Evolutionary conservation across 352 stramenopile genomes (phyloP).

Genomic region (Pythium folliculosum): DNA sequence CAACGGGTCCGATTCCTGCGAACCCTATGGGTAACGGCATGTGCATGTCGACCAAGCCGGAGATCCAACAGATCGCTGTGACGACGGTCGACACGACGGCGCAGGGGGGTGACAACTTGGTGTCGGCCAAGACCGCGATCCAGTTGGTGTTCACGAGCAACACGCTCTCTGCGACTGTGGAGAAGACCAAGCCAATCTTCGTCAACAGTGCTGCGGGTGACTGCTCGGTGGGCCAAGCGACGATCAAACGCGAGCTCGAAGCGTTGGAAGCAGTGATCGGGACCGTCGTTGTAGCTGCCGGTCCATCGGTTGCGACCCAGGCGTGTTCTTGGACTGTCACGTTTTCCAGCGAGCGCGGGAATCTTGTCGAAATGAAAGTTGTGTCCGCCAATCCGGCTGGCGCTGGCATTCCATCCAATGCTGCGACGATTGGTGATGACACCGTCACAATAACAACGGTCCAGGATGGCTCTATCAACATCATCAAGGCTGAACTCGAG

Average conservation of each 20-base stretch:
- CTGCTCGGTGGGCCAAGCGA: constrained; percentile 67
- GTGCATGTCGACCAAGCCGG: constrained; percentile 64
- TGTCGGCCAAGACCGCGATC: constrained; percentile 86
- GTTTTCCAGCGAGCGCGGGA: constrained; percentile 88
- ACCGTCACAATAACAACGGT: constrained; percentile 77
- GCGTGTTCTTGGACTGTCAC: constrained; percentile 90
- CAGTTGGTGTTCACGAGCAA: constrained; percentile 88
- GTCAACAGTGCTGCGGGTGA: constrained; percentile 79
- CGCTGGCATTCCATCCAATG: constrained; percentile 35
- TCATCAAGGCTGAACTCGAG: constrained; percentile 95
- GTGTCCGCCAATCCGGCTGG: constrained; percentile 41
- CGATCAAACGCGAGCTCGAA: constrained; percentile 58
- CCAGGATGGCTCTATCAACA: constrained; percentile 83
- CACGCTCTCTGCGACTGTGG: constrained; percentile 41
- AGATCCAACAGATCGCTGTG: constrained; percentile 92
- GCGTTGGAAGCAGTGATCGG: constrained; percentile 42
- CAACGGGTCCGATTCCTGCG: constrained; percentile 85
- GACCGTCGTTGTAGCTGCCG: constrained; percentile 51
- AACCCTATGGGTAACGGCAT: constrained; percentile 61
- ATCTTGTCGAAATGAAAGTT: constrained; percentile 76
- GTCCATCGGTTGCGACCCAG: constrained; percentile 49
- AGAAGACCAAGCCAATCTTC: constrained; percentile 77
- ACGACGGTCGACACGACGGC: constrained; percentile 90
- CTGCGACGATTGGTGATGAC: constrained; percentile 75
- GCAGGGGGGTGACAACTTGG: constrained; percentile 84